Evolutionary conservation across 345 rosid genomes (phyloP).

Genomic region (Boechera divaricarpa): DNA sequence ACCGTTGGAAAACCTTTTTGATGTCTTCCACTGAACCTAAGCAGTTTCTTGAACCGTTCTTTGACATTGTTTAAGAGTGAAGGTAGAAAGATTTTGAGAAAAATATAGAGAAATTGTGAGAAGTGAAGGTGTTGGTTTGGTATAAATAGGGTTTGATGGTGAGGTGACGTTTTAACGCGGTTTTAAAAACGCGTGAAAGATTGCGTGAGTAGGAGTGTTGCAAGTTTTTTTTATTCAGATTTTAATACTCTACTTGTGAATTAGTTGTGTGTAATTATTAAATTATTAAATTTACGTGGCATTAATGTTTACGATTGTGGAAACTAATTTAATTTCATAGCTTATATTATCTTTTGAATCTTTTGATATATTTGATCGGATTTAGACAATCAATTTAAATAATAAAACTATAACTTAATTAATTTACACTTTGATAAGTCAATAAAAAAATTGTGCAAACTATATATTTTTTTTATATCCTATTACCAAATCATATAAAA

Average conservation of each 20-base stretch:
- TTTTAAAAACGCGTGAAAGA: conserved; percentile 41
- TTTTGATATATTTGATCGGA: too few species aligned
- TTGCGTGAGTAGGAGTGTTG: conserved; percentile 27
- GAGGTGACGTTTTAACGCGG: conserved; percentile 42
- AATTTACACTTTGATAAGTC: too few species aligned
- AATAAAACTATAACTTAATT: too few species aligned
- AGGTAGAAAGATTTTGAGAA: not conserved
- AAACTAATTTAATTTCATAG: not conserved
- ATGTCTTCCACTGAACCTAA: conserved; percentile 61
- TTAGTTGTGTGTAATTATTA: too few species aligned
- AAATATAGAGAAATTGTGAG: conserved; percentile 10
- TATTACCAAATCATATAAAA: too few species aligned
- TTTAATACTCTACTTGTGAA: not conserved
- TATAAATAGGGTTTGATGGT: conserved; percentile 24
- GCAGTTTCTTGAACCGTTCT: conserved; percentile 19
- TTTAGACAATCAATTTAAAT: too few species aligned
- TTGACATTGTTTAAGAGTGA: conserved; percentile 30
- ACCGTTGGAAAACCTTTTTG: conserved; percentile 56
- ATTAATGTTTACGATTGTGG: not conserved
- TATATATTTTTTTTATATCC: too few species aligned
- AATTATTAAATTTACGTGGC: not conserved
- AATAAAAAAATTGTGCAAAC: too few species aligned
- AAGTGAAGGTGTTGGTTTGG: not conserved
- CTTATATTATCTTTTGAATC: too few species aligned
- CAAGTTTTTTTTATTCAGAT: not conserved